Percentiles rank a stretch among this genome's conserved stretches.
phyloP scores from a whole-genome alignment of 306 rosid genomes.

The Begonia masoniana region DNA sequence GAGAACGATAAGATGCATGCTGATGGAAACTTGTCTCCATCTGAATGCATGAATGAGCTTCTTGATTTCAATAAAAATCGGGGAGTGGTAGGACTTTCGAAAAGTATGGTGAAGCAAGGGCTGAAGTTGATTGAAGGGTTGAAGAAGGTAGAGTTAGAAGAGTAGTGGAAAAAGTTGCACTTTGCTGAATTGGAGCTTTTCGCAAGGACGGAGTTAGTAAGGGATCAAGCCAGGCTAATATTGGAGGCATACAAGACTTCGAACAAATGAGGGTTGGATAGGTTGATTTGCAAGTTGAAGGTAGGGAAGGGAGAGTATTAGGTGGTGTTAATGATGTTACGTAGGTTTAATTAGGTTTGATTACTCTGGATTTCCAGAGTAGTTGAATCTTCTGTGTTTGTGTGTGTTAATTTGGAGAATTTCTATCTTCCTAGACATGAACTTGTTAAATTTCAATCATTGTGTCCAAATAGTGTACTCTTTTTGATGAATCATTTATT shows the following conservation, averaged over 20 bases:
- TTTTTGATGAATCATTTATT: too few species aligned
- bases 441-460: too few species aligned
- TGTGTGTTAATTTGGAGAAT: too few species aligned
- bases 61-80: slow-evolving; percentile 10
- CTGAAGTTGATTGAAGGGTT: slow-evolving; percentile 22
- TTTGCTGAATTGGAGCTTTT: slow-evolving; percentile 36
- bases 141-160: slow-evolving; percentile 34
- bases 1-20: background rate
- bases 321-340: too few species aligned
- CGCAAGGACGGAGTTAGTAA: slow-evolving; percentile 15
- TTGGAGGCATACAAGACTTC: slow-evolving; percentile 29
- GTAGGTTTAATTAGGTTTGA: too few species aligned
- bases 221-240: slow-evolving; percentile 23
- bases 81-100: slow-evolving; percentile 12
- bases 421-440: too few species aligned
- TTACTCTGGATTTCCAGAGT: too few species aligned
- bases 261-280: too few species aligned
- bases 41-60: slow-evolving; percentile 2
- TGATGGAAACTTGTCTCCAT: slow-evolving; percentile 2
- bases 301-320: too few species aligned
- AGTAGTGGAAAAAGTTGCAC: slow-evolving; percentile 33
- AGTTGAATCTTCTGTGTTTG: too few species aligned
- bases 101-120: slow-evolving; percentile 23
- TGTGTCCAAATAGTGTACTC: too few species aligned
- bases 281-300: too few species aligned